These are phyloP conservation scores for Diutina neorugosa DNA, from an alignment of 1,139 yeast species.

Conservation along the genomic window DNA sequence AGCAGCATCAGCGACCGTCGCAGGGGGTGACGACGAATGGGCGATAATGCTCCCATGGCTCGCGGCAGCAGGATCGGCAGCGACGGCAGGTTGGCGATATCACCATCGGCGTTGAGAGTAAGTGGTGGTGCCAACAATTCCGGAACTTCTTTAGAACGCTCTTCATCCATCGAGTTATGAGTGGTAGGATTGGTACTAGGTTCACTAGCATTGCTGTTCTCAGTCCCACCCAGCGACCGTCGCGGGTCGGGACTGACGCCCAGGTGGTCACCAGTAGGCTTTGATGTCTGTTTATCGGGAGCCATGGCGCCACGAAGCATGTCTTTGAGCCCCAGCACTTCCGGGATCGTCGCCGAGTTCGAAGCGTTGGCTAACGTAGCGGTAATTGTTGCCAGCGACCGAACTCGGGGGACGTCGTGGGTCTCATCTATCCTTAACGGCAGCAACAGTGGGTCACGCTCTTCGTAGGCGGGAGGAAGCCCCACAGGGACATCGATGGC, in stretches of 20 bases:
- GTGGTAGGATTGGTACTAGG: background rate
- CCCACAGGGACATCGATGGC: constrained; percentile 11
- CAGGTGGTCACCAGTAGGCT: background rate
- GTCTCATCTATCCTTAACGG: constrained; percentile 10
- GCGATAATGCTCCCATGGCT: background rate
- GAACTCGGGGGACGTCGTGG: constrained; percentile 6
- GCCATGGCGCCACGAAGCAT: background rate
- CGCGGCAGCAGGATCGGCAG: constrained; percentile 1
- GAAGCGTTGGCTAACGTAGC: background rate
- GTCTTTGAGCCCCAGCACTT: background rate
- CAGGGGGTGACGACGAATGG: background rate
- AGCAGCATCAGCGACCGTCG: constrained; percentile 1
- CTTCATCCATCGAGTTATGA: background rate
- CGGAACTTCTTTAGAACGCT: background rate
- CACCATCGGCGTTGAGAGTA: background rate
- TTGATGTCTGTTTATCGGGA: background rate
- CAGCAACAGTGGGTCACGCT: constrained; percentile 11
- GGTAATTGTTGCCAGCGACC: background rate
- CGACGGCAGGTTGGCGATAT: constrained; percentile 1
- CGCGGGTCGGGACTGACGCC: background rate
- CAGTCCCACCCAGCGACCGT: background rate
- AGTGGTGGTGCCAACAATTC: background rate
- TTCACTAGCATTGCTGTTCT: background rate
- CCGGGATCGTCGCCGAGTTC: background rate
- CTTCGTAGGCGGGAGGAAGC: constrained; percentile 32